Evolutionary conservation across 331 rosid species (phyloP).

Genomic region (Acacia pycnantha): DNA sequence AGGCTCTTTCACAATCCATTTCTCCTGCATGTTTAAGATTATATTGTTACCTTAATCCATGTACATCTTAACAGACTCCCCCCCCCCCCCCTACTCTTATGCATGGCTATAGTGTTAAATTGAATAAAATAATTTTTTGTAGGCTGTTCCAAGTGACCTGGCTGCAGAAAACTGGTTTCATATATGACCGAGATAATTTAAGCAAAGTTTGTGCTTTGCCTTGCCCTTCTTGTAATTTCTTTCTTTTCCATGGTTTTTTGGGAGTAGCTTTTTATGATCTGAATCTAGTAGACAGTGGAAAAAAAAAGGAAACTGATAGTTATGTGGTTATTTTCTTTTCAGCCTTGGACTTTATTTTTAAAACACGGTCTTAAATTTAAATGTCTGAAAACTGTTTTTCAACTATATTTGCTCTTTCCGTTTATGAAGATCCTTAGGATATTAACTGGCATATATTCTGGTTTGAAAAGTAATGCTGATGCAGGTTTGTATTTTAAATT

Average conservation of each 20-base stretch:
- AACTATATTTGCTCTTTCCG: slow-evolving; percentile 11
- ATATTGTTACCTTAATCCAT: slow-evolving; percentile 1
- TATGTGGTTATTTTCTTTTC: neutral
- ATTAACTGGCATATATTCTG: neutral
- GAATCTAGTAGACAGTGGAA: neutral
- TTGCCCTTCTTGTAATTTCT: slow-evolving; percentile 28
- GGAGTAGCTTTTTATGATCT: slow-evolving; percentile 7
- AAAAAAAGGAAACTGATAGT: neutral
- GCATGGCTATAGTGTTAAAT: slow-evolving; percentile 16
- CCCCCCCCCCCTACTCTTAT: neutral
- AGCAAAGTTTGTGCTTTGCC: slow-evolving; percentile 77
- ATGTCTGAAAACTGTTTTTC: neutral
- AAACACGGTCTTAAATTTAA: neutral
- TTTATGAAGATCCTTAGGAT: neutral
- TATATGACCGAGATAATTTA: slow-evolving; percentile 68
- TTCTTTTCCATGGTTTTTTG: slow-evolving; percentile 21
- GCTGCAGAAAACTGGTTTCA: slow-evolving; percentile 76
- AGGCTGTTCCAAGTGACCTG: slow-evolving; percentile 91
- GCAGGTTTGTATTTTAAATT: neutral
- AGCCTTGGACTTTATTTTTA: neutral
- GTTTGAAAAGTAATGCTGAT: neutral
- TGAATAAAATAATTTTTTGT: slow-evolving; percentile 46
- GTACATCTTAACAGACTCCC: neutral
- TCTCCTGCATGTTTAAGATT: slow-evolving; percentile 4
- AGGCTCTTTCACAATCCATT: neutral